phyloP scores from a whole-genome alignment of 2,329 filamentous ascomycete genomes.

The Penicillium nordicum region DNA sequence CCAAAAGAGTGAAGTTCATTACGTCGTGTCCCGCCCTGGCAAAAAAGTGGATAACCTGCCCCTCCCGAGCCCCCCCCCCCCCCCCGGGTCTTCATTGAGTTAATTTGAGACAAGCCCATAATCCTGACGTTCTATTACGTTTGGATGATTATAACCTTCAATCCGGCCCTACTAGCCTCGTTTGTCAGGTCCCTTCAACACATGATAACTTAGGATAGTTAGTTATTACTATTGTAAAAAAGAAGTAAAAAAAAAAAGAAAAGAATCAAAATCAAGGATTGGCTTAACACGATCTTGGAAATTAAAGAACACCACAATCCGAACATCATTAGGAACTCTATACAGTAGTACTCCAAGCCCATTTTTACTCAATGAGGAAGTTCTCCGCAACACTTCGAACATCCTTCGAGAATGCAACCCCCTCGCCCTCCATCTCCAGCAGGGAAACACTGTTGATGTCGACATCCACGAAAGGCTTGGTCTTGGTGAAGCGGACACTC shows the following conservation, averaged over 20 bases:
- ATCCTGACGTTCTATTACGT: constrained; percentile 27
- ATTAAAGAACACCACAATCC: constrained; percentile 23
- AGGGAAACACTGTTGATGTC: constrained; percentile 61
- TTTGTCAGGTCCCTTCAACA: background rate
- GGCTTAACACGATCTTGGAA: constrained; percentile 23
- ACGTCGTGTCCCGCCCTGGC: too few species aligned
- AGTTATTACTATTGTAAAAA: background rate
- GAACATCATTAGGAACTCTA: constrained; percentile 40
- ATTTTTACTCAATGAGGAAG: constrained; percentile 44
- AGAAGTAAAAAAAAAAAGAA: background rate
- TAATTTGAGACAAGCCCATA: constrained; percentile 5
- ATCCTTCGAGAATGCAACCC: constrained; percentile 45
- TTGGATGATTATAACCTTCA: constrained; percentile 11
- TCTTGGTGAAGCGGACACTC: constrained; percentile 84
- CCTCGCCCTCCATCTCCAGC: constrained; percentile 45
- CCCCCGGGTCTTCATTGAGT: background rate
- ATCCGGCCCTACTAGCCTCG: background rate
- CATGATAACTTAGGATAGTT: background rate
- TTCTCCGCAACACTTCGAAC: constrained; percentile 45
- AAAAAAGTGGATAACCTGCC: too few species aligned
- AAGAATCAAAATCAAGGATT: constrained; percentile 10
- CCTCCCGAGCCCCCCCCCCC: too few species aligned
- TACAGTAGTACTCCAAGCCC: constrained; percentile 24
- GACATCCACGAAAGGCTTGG: constrained; percentile 81
- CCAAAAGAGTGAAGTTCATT: too few species aligned